Base-by-base conservation (phyloP, 2,329 filamentous ascomycete species). In the Claviceps digitariae region DNA sequence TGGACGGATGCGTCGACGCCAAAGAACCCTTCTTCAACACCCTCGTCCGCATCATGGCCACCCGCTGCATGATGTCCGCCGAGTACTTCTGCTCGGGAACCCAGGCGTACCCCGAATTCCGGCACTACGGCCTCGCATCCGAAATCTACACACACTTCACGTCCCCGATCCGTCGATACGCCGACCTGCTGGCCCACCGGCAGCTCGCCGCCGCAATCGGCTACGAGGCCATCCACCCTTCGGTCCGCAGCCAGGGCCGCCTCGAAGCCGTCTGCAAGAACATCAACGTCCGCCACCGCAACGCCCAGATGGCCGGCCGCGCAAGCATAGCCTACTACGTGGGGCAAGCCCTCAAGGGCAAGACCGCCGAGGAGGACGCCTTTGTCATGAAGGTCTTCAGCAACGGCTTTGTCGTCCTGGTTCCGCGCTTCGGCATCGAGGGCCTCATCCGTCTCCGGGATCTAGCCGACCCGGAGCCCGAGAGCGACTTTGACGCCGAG, bases 141-240 rank as follows among this genome's bases (percentile, higher is more conserved):
- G 87, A 94, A 63, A 98, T 98, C 66, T 98, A 98, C 74, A 98
- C 93, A 2, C 93, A 98, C 69, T 98, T 98, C 71, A 98, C 93
- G 0, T 94, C 87, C 3, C 94, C 93, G 3, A 98, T 98, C 66
- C 87, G 93, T 55, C 87, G 94, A 31, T 98, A 98, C 67, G 91
- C 91, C n/a, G 93, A 98, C 72, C 79, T 98, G 2, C 83, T 95
- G 53, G 91, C 89, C 5, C 91, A 98, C 69, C 80, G 91, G 15
- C 93, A 98, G 73, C 83, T 98, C 51, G 91, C 93, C 0, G 91
- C 93, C 10, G 90, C 93, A 31, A 97, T 98, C 64, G 87, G 86
- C 55, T 97, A 97, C 73, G 90, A 90, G 72, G 75, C 84, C 41
- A 77, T 93, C n/a, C 86, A 94, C 65, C 78, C 88, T 8, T 84